Conservation (phyloP, 495 filamentous ascomycete genomes). For the Trichoderma virens region DNA sequence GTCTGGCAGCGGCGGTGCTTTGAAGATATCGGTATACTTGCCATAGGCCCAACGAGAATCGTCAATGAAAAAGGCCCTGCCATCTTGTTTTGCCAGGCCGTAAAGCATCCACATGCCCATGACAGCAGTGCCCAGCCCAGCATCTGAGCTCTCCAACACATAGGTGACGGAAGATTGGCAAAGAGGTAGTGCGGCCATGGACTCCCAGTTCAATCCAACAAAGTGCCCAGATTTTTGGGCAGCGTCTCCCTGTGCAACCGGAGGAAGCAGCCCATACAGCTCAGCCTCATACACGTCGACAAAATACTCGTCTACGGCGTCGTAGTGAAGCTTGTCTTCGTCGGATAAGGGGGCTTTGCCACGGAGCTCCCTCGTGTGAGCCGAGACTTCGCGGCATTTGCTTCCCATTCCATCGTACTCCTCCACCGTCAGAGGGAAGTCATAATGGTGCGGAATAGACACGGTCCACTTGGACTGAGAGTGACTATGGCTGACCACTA, state of each 20-base stretch:
- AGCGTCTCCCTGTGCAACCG: slow-evolving; percentile 14
- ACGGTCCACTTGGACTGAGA: slow-evolving; percentile 61
- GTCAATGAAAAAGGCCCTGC: slow-evolving; percentile 65
- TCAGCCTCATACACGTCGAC: slow-evolving; percentile 60
- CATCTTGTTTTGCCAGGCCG: slow-evolving; percentile 61
- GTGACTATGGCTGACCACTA: slow-evolving; percentile 48
- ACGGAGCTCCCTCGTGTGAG: slow-evolving; percentile 39
- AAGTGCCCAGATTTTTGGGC: slow-evolving; percentile 23
- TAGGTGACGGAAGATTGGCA: slow-evolving; percentile 64
- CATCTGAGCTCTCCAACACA: slow-evolving; percentile 57
- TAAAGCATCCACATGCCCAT: slow-evolving; percentile 72
- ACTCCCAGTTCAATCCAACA: slow-evolving; percentile 28
- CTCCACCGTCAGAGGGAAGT: slow-evolving; percentile 50
- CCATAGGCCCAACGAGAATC: slow-evolving; percentile 73
- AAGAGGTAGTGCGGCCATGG: slow-evolving; percentile 32
- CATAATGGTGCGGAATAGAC: slow-evolving; percentile 49
- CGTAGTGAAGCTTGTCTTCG: slow-evolving; percentile 42
- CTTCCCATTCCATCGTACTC: slow-evolving; percentile 55
- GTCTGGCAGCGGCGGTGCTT: slow-evolving; percentile 44
- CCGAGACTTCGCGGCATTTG: slow-evolving; percentile 47
- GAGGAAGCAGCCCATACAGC: slow-evolving; percentile 45
- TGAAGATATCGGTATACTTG: slow-evolving; percentile 57
- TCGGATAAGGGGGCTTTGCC: slow-evolving; percentile 29
- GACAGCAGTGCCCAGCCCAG: slow-evolving; percentile 60
- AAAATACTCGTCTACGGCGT: slow-evolving; percentile 53